Percentiles rank a stretch among this genome's conserved stretches.
Evolutionary conservation across 2,329 filamentous ascomycete species (phyloP).

Genomic region (Phaeosphaeriaceae sp.): DNA sequence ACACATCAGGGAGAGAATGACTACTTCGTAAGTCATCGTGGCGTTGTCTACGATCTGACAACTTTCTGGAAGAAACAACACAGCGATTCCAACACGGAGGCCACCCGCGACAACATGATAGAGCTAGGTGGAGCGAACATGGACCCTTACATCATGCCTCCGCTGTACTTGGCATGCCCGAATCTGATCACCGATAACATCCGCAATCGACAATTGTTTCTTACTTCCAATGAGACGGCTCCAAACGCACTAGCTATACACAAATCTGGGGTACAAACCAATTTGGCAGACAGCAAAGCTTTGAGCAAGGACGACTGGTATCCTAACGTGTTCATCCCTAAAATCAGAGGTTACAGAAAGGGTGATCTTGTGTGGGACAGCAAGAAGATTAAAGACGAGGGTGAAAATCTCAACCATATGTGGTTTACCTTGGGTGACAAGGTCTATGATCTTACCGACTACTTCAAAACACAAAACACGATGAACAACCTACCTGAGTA

Average conservation of each 20-base stretch:
- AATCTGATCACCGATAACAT: slow-evolving; percentile 64
- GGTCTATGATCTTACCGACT: slow-evolving; percentile 91
- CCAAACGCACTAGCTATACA: slow-evolving; percentile 67
- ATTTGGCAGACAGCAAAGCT: slow-evolving; percentile 59
- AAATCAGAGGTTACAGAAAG: slow-evolving; percentile 85
- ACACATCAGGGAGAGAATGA: slow-evolving; percentile 75
- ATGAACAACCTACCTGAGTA: slow-evolving; percentile 64
- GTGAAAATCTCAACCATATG: slow-evolving; percentile 68
- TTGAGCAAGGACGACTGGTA: slow-evolving; percentile 79
- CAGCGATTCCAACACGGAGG: slow-evolving; percentile 72
- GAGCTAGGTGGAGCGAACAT: slow-evolving; percentile 79
- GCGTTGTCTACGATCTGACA: slow-evolving; percentile 88
- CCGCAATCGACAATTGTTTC: slow-evolving; percentile 57
- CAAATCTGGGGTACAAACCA: slow-evolving; percentile 68
- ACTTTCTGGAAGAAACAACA: slow-evolving; percentile 88
- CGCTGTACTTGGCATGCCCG: slow-evolving; percentile 75
- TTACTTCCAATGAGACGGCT: slow-evolving; percentile 71
- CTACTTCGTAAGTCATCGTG: slow-evolving; percentile 86
- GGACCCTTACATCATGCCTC: slow-evolving; percentile 84
- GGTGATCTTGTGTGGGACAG: slow-evolving; percentile 79
- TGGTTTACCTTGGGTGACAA: slow-evolving; percentile 81
- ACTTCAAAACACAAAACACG: slow-evolving; percentile 77
- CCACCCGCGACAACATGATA: slow-evolving; percentile 69
- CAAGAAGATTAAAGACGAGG: slow-evolving; percentile 67
- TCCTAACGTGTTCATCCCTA: slow-evolving; percentile 71